These are phyloP conservation scores for Naematelia aurantialba DNA, from an alignment of 768 basidiomycete species.

Conservation along the genomic window DNA sequence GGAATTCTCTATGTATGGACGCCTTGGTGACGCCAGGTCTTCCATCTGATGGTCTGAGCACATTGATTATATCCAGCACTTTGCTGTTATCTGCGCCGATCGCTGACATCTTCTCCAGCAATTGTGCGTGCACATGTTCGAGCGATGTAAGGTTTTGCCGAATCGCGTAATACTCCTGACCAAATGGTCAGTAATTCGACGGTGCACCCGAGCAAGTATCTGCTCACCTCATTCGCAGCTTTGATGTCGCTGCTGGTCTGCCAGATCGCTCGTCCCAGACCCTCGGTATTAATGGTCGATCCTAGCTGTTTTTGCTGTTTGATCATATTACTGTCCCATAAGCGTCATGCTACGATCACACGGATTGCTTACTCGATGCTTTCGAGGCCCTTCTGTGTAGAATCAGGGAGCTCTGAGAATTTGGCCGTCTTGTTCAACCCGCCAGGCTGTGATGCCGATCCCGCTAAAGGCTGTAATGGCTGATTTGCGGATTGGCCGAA, in stretches of 20 bases:
- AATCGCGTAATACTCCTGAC: slow-evolving; percentile 33
- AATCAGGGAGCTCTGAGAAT: slow-evolving; percentile 38
- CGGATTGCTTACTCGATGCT: slow-evolving; percentile 36
- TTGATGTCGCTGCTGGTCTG: slow-evolving; percentile 34
- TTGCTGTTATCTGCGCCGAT: slow-evolving; percentile 20
- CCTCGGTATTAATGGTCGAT: slow-evolving; percentile 28
- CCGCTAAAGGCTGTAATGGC: slow-evolving; percentile 3
- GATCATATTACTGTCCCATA: slow-evolving; percentile 22
- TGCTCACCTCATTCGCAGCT: slow-evolving; percentile 31
- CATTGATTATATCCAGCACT: slow-evolving; percentile 38
- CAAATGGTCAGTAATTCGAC: background rate
- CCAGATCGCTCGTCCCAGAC: slow-evolving; percentile 37
- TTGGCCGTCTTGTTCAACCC: slow-evolving; percentile 35
- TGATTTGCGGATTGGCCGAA: slow-evolving; percentile 5
- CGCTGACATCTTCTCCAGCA: slow-evolving; percentile 19
- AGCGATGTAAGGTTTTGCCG: slow-evolving; percentile 19
- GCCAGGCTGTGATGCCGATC: background rate
- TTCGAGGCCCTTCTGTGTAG: slow-evolving; percentile 34
- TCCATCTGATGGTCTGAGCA: slow-evolving; percentile 29
- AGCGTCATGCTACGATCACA: background rate
- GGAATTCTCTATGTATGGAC: slow-evolving; percentile 34
- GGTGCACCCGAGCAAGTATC: background rate
- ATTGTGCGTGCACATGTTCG: slow-evolving; percentile 15
- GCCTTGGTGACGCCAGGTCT: slow-evolving; percentile 29
- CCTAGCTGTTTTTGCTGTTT: slow-evolving; percentile 35